Evolutionary conservation across 805 yeast species (phyloP), one percentile per base, ranked within the genome.

Genomic region (Saccharomycopsis sp.): DNA sequence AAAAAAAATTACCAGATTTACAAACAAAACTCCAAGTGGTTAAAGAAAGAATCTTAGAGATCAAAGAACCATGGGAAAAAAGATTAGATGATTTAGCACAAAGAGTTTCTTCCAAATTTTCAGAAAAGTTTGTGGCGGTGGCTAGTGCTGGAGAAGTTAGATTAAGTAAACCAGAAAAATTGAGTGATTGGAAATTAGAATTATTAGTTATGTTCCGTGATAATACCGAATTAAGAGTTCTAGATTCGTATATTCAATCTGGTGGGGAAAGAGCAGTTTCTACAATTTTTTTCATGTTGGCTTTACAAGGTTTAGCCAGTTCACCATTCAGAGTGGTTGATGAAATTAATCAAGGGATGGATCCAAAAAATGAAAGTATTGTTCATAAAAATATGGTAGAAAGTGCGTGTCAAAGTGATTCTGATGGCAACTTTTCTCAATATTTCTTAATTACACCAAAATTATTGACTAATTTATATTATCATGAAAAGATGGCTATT

Each of bases 291-390:
- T 92, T 82, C 56, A 72, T 92, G 54, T 83, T 92, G 67, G 79
- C 97, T 1, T 64, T 92, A 47, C 99, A 92, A 61, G 89, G 87
- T 9, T 67, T 82, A 42, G 79, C 96, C 0, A 70, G 72, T 21
- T 85, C 96, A 0, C 97, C 98, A 8, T 86, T 92, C 54, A 67
- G 97, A 54, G 88, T 89, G 2, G 96, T 92, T 5, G 99, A 92
- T 61, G 99, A 92, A 64, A 94, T 92, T 47, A 92, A 92, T 57
- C 99, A 92, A 62, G 99, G 98, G 50, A 88, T 92, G 97, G 99
- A 92, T 61, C 82, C 94, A 10, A 74, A 74, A 45, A 92, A 92
- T 54, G 98, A 92, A 59, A 73, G 88, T 47, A 68, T 74, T 62
- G 88, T 92, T 2, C 96, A 89, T 56, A 72, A 74, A 47, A 74